phyloP scores from a whole-genome alignment of 2,329 filamentous ascomycete species.

The Rutstroemia sydowiana region DNA sequence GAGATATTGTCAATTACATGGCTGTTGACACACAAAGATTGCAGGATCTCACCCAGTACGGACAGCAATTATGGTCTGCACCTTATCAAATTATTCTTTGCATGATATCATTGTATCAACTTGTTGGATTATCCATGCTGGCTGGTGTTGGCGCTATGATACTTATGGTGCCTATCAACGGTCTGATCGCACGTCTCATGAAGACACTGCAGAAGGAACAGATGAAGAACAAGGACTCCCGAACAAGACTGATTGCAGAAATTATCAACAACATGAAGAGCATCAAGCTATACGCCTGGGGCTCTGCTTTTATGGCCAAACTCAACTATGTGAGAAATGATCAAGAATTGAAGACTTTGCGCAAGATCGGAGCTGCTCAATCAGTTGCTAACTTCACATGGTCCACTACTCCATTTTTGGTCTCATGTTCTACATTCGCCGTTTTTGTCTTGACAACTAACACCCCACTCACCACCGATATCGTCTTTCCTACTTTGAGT shows the following conservation, averaged over 20 bases:
- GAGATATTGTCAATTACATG: constrained; percentile 99
- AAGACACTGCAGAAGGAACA: constrained; percentile 90
- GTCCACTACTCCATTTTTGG: constrained; percentile 94
- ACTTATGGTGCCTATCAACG: constrained; percentile 94
- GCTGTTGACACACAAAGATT: constrained; percentile 94
- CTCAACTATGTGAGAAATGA: constrained; percentile 95
- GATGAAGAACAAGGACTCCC: constrained; percentile 98
- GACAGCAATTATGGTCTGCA: constrained; percentile 91
- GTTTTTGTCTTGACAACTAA: constrained; percentile 85
- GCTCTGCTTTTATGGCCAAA: constrained; percentile 93
- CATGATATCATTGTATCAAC: constrained; percentile 89
- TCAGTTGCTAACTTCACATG: constrained; percentile 96
- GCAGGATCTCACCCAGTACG: constrained; percentile 90
- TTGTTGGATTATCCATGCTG: constrained; percentile 94
- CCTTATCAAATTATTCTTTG: constrained; percentile 94
- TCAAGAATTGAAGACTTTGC: constrained; percentile 85
- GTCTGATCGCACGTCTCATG: constrained; percentile 85
- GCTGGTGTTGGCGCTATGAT: constrained; percentile 93
- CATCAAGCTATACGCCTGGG: constrained; percentile 98
- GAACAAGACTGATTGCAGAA: constrained; percentile 90
- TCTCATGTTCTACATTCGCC: constrained; percentile 92
- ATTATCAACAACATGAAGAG: constrained; percentile 99
- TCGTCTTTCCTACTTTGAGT: constrained; percentile 88
- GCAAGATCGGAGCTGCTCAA: constrained; percentile 91
- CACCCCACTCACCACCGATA: constrained; percentile 78